Conservation (phyloP, 768 basidiomycete species). For the Strobilomyces confusus region DNA sequence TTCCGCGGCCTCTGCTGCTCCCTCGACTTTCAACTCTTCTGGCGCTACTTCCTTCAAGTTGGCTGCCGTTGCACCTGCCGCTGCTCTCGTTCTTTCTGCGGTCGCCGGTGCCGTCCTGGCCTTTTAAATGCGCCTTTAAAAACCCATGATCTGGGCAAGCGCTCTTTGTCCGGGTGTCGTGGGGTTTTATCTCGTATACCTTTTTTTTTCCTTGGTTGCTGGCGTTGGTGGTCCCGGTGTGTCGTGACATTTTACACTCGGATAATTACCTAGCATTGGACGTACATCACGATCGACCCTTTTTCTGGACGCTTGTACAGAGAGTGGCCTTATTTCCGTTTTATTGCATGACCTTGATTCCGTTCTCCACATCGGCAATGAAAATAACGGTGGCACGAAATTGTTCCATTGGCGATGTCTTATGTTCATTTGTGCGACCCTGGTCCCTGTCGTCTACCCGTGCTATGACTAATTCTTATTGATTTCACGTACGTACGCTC, state of each 20-base stretch:
- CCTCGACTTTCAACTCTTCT: slow-evolving; percentile 15
- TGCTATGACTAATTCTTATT: too few species aligned
- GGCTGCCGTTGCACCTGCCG: slow-evolving; percentile 31
- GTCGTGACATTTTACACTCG: slow-evolving; percentile 17
- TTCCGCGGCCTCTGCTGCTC: slow-evolving; percentile 20
- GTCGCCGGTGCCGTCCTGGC: slow-evolving; percentile 47
- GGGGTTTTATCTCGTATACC: slow-evolving; percentile 16
- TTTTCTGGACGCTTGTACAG: slow-evolving; percentile 18
- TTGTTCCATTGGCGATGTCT: not conserved
- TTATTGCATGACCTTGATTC: slow-evolving; percentile 3
- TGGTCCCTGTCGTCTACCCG: too few species aligned
- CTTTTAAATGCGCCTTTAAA: slow-evolving; percentile 33
- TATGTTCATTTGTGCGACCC: too few species aligned
- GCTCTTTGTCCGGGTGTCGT: not conserved
- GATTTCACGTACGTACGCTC: too few species aligned
- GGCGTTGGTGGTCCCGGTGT: slow-evolving; percentile 4
- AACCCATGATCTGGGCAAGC: not conserved
- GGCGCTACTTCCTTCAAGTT: slow-evolving; percentile 33
- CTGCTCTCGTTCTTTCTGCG: slow-evolving; percentile 39
- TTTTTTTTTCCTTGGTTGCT: slow-evolving; percentile 6
- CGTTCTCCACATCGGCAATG: not conserved
- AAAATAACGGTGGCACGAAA: not conserved
- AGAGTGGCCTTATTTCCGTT: slow-evolving; percentile 1
- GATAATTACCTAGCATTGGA: slow-evolving; percentile 6
- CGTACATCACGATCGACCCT: slow-evolving; percentile 11